These are phyloP conservation scores for Colletotrichum higginsianum DNA, from an alignment of 2,329 filamentous ascomycete species.

Conservation along the genomic window DNA sequence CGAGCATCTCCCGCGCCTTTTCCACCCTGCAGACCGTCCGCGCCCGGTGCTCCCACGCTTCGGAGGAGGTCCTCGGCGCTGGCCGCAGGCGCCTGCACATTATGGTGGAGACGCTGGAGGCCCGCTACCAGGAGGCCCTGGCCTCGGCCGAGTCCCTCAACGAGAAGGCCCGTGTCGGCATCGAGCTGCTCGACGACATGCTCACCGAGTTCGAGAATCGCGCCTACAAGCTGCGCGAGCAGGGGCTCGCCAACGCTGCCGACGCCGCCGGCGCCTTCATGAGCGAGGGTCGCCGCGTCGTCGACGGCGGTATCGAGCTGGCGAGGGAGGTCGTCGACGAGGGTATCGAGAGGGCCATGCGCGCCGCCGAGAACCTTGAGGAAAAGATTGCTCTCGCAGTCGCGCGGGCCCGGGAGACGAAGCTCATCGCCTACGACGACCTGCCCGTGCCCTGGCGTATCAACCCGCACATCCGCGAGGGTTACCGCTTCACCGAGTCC, in stretches of 20 bases:
- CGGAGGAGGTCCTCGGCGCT: constrained; percentile 89
- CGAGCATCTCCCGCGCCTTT: constrained; percentile 87
- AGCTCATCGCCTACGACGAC: constrained; percentile 90
- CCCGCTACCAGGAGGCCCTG: constrained; percentile 87
- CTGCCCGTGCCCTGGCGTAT: constrained; percentile 93
- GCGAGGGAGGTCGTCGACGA: constrained; percentile 85
- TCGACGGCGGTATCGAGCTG: constrained; percentile 83
- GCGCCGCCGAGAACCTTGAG: constrained; percentile 85
- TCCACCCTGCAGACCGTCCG: constrained; percentile 88
- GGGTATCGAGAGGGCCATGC: constrained; percentile 84
- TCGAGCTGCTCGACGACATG: constrained; percentile 88
- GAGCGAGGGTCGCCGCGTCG: constrained; percentile 83
- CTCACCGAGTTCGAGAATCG: constrained; percentile 87
- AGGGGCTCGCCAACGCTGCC: constrained; percentile 77
- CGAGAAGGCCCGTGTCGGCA: constrained; percentile 90
- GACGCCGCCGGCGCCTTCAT: constrained; percentile 81
- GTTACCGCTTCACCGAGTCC: constrained; percentile 94
- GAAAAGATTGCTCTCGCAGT: constrained; percentile 88
- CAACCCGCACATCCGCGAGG: constrained; percentile 92
- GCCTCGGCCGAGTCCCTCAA: constrained; percentile 88
- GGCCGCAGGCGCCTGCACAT: constrained; percentile 87
- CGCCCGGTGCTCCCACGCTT: constrained; percentile 89
- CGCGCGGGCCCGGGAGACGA: constrained; percentile 80
- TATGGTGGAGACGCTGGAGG: constrained; percentile 93
- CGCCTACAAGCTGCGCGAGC: constrained; percentile 84